These are phyloP conservation scores for Chlorella sp. DNA, from an alignment of 139 green algal species.

Conservation along the genomic window DNA sequence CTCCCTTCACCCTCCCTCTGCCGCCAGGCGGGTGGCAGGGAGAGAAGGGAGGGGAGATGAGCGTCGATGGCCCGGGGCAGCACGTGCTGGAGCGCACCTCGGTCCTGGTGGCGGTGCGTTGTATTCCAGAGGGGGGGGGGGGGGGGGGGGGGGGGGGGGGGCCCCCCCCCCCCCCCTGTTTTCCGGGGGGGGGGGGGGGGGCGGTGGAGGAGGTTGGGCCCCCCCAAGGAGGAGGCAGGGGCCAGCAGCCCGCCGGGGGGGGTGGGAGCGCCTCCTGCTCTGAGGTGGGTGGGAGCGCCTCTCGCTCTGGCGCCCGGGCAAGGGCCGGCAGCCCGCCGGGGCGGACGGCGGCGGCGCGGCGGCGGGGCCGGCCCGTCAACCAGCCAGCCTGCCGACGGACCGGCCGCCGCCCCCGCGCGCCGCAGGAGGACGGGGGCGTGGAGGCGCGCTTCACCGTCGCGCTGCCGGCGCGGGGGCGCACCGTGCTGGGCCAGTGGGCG, in stretches of 20 bases:
- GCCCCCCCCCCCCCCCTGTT: not conserved
- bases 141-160: too few species aligned
- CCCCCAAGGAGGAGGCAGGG: too few species aligned
- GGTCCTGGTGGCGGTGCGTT: conserved; percentile 36
- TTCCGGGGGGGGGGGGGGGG: not conserved
- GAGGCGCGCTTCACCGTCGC: conserved; percentile 74
- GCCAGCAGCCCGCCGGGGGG: too few species aligned
- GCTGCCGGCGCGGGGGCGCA: conserved; percentile 66
- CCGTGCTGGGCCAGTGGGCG: conserved; percentile 59
- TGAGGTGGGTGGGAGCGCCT: too few species aligned
- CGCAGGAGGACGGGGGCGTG: conserved; percentile 27
- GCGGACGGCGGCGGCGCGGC: too few species aligned
- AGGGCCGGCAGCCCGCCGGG: too few species aligned
- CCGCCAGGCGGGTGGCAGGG: conserved; percentile 63
- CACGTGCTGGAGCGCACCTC: conserved; percentile 68
- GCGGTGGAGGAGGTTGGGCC: too few species aligned
- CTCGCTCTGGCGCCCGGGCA: too few species aligned
- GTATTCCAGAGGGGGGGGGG: not conserved
- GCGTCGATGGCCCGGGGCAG: conserved; percentile 62
- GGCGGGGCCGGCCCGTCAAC: too few species aligned
- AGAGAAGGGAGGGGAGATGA: conserved; percentile 74
- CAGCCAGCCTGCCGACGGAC: too few species aligned
- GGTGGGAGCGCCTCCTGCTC: too few species aligned
- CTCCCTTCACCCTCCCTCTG: too few species aligned
- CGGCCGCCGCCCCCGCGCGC: not conserved